Conservation (phyloP, 1,139 yeast species). For the Geotrichum carabidarum region DNA sequence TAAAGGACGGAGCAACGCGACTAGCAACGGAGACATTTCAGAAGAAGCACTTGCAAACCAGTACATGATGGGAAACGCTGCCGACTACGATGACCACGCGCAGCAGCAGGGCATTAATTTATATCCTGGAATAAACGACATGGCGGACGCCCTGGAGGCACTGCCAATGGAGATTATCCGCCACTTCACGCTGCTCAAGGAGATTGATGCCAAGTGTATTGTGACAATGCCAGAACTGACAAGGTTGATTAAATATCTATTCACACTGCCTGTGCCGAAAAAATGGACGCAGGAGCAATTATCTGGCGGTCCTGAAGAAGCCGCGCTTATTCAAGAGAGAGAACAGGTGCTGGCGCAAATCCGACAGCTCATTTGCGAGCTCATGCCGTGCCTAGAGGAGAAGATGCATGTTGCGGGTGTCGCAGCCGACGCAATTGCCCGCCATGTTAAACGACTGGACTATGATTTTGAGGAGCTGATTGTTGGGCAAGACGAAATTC, state of each 20-base stretch:
- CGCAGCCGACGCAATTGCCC: conserved; percentile 71
- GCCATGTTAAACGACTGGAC: conserved; percentile 68
- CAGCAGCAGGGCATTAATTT: not conserved
- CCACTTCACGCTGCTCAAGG: conserved; percentile 82
- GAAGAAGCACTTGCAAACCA: not conserved
- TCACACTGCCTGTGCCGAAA: conserved; percentile 41
- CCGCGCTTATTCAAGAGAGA: conserved; percentile 31
- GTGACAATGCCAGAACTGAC: conserved; percentile 65
- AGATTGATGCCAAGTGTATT: conserved; percentile 91
- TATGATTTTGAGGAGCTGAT: conserved; percentile 71
- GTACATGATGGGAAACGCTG: not conserved
- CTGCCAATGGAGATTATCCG: conserved; percentile 78
- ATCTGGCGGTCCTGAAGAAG: conserved; percentile 15
- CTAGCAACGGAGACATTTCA: not conserved
- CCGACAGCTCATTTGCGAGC: conserved; percentile 46
- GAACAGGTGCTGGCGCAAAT: conserved; percentile 39
- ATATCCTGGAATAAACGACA: conserved; percentile 85
- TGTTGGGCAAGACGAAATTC: conserved; percentile 62
- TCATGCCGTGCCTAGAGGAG: conserved; percentile 91
- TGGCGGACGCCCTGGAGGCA: conserved; percentile 87
- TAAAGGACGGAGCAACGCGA: not conserved
- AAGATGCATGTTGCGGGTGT: conserved; percentile 96
- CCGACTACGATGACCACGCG: not conserved
- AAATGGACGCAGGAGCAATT: not conserved
- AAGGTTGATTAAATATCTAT: conserved; percentile 52